Conservation (phyloP, 768 basidiomycete species). For the Hydnomerulius pinastri region DNA sequence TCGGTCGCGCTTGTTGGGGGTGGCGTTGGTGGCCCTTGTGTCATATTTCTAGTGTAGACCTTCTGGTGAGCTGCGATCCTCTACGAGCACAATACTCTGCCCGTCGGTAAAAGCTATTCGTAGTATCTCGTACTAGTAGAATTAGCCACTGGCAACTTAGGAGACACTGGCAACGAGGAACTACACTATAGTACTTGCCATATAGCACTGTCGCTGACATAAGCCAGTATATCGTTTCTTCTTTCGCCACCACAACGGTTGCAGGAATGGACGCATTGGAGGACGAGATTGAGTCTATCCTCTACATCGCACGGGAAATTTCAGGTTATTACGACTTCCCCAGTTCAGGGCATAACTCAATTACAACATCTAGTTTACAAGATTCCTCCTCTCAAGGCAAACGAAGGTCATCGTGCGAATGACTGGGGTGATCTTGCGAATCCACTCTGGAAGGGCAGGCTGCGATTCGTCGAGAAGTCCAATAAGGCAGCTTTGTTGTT, state of each 20-base stretch:
- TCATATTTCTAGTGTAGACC: slow-evolving; percentile 38
- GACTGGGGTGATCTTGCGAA: slow-evolving; percentile 87
- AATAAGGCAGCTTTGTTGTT: slow-evolving; percentile 69
- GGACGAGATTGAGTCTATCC: slow-evolving; percentile 86
- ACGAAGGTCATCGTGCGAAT: slow-evolving; percentile 89
- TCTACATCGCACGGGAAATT: slow-evolving; percentile 89
- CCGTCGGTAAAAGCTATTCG: too few relatives aligned
- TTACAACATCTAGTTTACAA: slow-evolving; percentile 68
- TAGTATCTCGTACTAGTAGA: too few relatives aligned
- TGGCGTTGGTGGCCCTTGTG: slow-evolving; percentile 62
- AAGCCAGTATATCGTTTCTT: slow-evolving; percentile 11
- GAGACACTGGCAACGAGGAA: too few relatives aligned
- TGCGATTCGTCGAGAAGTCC: slow-evolving; percentile 82
- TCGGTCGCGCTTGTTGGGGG: slow-evolving; percentile 60
- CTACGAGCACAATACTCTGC: neutral
- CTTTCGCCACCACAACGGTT: neutral
- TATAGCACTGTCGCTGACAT: slow-evolving; percentile 30
- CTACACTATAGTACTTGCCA: too few relatives aligned
- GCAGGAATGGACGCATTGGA: slow-evolving; percentile 52
- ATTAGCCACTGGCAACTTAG: neutral
- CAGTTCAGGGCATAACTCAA: slow-evolving; percentile 18
- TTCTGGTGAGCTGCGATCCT: neutral
- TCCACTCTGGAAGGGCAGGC: slow-evolving; percentile 90
- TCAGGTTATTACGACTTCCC: slow-evolving; percentile 59
- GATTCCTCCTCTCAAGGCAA: slow-evolving; percentile 83